These are phyloP conservation scores for Carpinus viminea DNA, from an alignment of 306 rosid genomes.

Conservation along the genomic window DNA sequence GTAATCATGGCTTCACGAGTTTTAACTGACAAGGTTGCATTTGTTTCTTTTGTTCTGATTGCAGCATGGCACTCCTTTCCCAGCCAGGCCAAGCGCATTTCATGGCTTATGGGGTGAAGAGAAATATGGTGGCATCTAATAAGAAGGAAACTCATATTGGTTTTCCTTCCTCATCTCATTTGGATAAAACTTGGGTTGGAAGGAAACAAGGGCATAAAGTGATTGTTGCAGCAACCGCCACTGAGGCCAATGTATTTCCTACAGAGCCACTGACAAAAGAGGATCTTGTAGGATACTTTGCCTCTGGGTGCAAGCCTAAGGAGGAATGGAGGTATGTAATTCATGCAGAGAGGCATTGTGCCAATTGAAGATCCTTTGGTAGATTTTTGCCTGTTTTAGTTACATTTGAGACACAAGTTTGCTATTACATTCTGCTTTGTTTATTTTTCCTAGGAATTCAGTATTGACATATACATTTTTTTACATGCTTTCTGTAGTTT, in stretches of 20 bases:
- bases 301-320: conserved; percentile 65
- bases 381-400: too few relatives aligned
- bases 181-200: neutral
- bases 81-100: conserved; percentile 35
- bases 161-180: conserved; percentile 22
- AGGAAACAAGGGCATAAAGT: conserved; percentile 32
- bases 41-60: conserved; percentile 15
- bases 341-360: too few relatives aligned
- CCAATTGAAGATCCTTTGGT: too few relatives aligned
- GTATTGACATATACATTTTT: too few relatives aligned
- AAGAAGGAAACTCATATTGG: conserved; percentile 42
- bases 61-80: conserved; percentile 53
- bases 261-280: conserved; percentile 70
- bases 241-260: conserved; percentile 71
- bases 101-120: neutral
- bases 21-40: neutral
- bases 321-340: conserved; percentile 32
- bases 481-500: too few relatives aligned
- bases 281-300: conserved; percentile 83
- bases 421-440: too few relatives aligned
- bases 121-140: conserved; percentile 32
- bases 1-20: too few relatives aligned
- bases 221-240: conserved; percentile 82
- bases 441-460: too few relatives aligned
- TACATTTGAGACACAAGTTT: too few relatives aligned